Base-by-base conservation (phyloP, 768 basidiomycete genomes). In the Termitomyces sp. region DNA sequence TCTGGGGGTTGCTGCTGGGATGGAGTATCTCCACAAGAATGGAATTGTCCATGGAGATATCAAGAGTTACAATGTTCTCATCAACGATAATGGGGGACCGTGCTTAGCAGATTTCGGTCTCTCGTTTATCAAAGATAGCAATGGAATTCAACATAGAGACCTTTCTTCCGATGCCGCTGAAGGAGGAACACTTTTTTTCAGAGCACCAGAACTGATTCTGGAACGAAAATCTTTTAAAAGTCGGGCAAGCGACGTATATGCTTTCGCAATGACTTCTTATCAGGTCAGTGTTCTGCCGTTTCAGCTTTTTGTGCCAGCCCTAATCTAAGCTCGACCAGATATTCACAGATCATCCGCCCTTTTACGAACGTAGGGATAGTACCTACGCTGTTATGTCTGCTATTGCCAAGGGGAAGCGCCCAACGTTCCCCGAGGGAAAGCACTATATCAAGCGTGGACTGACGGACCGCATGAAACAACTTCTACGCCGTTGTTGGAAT, bases 71-170 rank as follows among this genome's bases (percentile, higher is more conserved):
- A 54, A 54, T 25, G 42, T 54, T 34, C 43, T 54, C 10, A 42
- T 54, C 27, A 54, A 25, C 6, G 42, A 31, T 16, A 16, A 2
- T 8, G 25, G 41, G 12, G 42, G 32, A 34, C 27, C 53, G 4
- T 54, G 53, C 17, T 11, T 54, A 19, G 40, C 53, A 4, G 53
- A 54, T 35, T 54, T 54, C 6, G 53, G 53, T 10, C 42, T 54
- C 27, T 54, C 42, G n/a, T 54, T 17, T 41, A 14, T 41, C 16
- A 41, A 19, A 19, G 40, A 41, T 14, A 19, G 19, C 40, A 41
- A 41, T 17, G 40, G 40, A 41, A 19, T 16, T 16, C 19, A 19
- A 4, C 40, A 41, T 41, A 14, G 11, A 41, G 40, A 41, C 40
- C 19, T 41, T 41, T 41, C 40, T 17, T 17, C 40, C 11, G 40